phyloP scores from a whole-genome alignment of 116 monocot genomes.

The Zostera marina region DNA sequence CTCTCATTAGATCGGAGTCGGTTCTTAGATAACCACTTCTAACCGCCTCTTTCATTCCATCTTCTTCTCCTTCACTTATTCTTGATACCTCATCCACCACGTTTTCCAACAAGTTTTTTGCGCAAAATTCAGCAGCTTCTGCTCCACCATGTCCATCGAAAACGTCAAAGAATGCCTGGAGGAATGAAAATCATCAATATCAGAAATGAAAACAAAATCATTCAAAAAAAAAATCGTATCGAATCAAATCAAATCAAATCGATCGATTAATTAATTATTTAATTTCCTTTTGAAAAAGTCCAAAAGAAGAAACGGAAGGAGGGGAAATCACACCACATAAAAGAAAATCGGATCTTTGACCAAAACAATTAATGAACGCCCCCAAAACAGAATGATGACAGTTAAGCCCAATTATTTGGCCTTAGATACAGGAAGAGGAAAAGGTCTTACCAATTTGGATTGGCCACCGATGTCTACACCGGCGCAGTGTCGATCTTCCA shows the following conservation, averaged over 20 bases:
- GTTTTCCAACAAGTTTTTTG: conserved; percentile 13
- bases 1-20: conserved; percentile 48
- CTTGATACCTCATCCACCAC: conserved; percentile 6
- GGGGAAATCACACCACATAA: too few relatives aligned
- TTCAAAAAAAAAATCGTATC: neutral
- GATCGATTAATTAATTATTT: neutral
- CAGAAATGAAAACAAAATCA: neutral
- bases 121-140: conserved; percentile 15
- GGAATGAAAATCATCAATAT: neutral
- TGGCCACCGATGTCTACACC: conserved; percentile 7
- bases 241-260: neutral
- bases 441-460: conserved; percentile 5
- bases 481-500: conserved; percentile 15
- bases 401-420: neutral
- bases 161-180: conserved; percentile 20
- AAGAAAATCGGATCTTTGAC: neutral
- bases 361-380: neutral
- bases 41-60: conserved; percentile 19
- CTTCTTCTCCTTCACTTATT: neutral
- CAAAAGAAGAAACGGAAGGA: too few relatives aligned
- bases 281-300: too few relatives aligned
- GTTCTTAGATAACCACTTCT: conserved; percentile 54
- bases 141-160: conserved; percentile 25
- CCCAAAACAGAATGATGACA: neutral
- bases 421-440: too few relatives aligned